Base-by-base conservation (phyloP, 495 filamentous ascomycete genomes). In the Aspergillus asperescens region DNA sequence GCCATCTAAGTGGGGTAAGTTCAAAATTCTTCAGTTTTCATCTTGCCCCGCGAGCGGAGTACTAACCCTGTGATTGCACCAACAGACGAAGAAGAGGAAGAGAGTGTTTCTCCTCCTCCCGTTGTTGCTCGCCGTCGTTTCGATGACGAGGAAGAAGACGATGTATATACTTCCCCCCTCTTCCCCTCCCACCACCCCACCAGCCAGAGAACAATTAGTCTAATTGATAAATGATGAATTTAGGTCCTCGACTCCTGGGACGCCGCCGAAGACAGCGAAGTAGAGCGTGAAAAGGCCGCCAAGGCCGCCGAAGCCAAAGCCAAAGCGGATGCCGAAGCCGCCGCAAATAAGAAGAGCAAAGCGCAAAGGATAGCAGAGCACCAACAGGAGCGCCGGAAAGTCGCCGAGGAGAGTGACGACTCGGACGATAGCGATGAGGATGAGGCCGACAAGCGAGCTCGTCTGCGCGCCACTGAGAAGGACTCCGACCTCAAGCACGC, bases 211-310 rank as follows among this genome's bases (percentile, higher is more conserved):
- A 25, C 31, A n/a, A 23, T 8, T 24, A 22, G 19, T 16, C 29
- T 27, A 19, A 46, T 10, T 13, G 6, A 25, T 25, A 3, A 40
- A 37, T 13, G 19, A 16, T 7, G 13, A 16, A 19, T 24, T 20
- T 48, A 48, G 88, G 89, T 96, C 50, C 80, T 96, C 52, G 94
- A 99, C 39, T 92, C 89, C 18, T 99, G 94, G 94, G 90, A 96
- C 59, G 92, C 89, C 34, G 93, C 88, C 52, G 93, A 96, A 62
- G 94, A 99, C 74, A 94, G 89, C 44, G 94, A 99, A 62, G 91
- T 84, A 46, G 94, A 99, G 75, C 87, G 89, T 57, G 90, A 96
- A 70, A 97, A 96, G 77, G 87, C 81, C 19, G 89, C 87, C 72
- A 88, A 88, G 71, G 89, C 83, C 13, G 89, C 81, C 7, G 90